Base-by-base conservation (phyloP, 2,329 filamentous ascomycete species). In the Trichophyton simii region DNA sequence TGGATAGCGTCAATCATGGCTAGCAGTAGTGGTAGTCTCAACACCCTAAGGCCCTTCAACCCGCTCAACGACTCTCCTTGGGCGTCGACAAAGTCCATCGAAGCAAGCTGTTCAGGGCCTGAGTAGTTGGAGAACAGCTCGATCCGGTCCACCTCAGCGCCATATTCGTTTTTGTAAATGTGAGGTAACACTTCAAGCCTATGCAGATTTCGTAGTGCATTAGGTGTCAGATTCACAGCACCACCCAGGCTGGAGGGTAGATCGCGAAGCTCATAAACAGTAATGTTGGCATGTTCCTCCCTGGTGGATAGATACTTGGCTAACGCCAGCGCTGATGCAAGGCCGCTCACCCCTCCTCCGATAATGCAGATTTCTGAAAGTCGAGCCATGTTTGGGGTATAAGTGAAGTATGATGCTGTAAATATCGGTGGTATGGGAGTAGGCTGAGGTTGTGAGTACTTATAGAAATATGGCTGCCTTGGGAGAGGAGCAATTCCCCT, bases 11-110 rank as follows among this genome's bases (percentile, higher is more conserved):
- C 68, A 0, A 76, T 68, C 15, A 85, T 70, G n/a, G 77, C 74
- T 3, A 78, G 72, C 59, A 85, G 76, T 11, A 85, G 72, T 0
- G 77, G 72, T 44, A 77, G 71, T 1, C 83, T 76, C 66, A 82
- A 83, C 34, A 85, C 78, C 2, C 82, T 78, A 9, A 84, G 70
- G 1, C 73, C 81, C 79, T 81, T 1, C 62, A 54, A 46, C 69
- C 75, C 15, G 71, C 70, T 18, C 66, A 69, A 1, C 67, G 52
- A 28, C 6, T 9, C 64, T 34, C 71, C 66, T 0, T 71, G 66
- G 22, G 78, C 76, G 50, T 77, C 74, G 36, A 73, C 73, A 67
- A 80, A 83, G 44, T 55, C 52, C 15, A 55, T 55, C 11, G 52
- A 55, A 8, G 78, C 71, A 0, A 83, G 72, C 0, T 71, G 71